Conservation (phyloP, 2,329 filamentous ascomycete species). For the Fonsecaea nubica region DNA sequence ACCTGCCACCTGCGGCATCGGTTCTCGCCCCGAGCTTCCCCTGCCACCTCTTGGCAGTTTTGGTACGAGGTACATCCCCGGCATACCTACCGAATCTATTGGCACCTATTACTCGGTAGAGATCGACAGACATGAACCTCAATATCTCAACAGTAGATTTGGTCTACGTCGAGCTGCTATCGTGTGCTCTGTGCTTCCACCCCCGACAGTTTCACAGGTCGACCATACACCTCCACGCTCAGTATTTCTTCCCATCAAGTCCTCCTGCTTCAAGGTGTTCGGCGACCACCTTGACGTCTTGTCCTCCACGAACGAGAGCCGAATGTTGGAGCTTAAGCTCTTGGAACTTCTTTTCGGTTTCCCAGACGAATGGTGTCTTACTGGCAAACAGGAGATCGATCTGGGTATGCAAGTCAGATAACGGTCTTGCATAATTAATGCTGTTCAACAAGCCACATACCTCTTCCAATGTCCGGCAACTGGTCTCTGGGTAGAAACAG, state of each 20-base stretch:
- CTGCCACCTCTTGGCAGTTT: neutral
- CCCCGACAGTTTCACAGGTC: neutral
- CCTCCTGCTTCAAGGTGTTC: neutral
- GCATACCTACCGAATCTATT: neutral
- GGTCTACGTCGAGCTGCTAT: neutral
- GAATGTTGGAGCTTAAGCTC: neutral
- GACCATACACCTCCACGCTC: neutral
- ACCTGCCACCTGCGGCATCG: conserved; percentile 8
- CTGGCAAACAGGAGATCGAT: conserved; percentile 76
- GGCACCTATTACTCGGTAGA: too few species aligned
- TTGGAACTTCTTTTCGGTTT: conserved; percentile 61
- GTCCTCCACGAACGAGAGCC: conserved; percentile 3
- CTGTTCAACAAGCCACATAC: neutral
- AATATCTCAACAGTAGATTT: neutral
- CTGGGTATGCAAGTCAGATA: conserved; percentile 43
- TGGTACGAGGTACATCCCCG: neutral
- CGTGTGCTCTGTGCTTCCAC: neutral
- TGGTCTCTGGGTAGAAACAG: conserved; percentile 76
- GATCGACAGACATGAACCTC: too few species aligned
- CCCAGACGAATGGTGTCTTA: conserved; percentile 73
- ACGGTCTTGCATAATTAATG: neutral
- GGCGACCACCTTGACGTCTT: neutral
- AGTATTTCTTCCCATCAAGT: neutral
- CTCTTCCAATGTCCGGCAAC: conserved; percentile 72
- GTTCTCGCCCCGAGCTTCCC: conserved; percentile 14